phyloP scores from a whole-genome alignment of 768 basidiomycete species.

The Scleroderma bovista region DNA sequence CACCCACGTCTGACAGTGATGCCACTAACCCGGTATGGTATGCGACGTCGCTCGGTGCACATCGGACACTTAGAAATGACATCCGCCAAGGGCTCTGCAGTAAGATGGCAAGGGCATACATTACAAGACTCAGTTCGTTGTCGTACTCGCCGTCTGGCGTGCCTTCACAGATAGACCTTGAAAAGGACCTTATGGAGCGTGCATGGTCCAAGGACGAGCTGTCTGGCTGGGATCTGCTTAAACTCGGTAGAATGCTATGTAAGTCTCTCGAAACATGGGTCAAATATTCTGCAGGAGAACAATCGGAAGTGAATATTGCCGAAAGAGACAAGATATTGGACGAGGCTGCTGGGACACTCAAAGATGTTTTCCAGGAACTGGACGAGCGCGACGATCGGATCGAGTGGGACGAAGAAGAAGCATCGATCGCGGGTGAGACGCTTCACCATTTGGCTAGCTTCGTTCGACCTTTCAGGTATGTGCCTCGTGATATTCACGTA shows the following conservation, averaged over 20 bases:
- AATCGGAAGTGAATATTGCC: slow-evolving; percentile 21
- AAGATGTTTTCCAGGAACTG: slow-evolving; percentile 69
- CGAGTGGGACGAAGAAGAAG: slow-evolving; percentile 63
- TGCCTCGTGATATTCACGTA: background rate
- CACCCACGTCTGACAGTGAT: slow-evolving; percentile 28
- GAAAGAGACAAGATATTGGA: slow-evolving; percentile 55
- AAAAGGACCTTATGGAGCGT: slow-evolving; percentile 59
- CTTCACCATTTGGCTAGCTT: slow-evolving; percentile 55
- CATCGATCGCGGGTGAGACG: slow-evolving; percentile 56
- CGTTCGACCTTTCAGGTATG: slow-evolving; percentile 54
- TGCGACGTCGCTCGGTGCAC: slow-evolving; percentile 49
- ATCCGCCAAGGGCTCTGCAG: slow-evolving; percentile 57
- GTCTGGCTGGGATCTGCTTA: slow-evolving; percentile 61
- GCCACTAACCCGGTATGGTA: slow-evolving; percentile 21
- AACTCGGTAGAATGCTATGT: slow-evolving; percentile 49
- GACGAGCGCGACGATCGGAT: slow-evolving; percentile 57
- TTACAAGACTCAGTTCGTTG: slow-evolving; percentile 46
- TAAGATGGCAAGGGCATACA: slow-evolving; percentile 63
- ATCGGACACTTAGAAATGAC: slow-evolving; percentile 56
- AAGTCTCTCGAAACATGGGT: slow-evolving; percentile 61
- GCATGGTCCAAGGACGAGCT: slow-evolving; percentile 69
- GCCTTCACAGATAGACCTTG: slow-evolving; percentile 54
- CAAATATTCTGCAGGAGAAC: slow-evolving; percentile 23
- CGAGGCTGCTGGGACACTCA: slow-evolving; percentile 63
- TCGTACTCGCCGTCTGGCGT: slow-evolving; percentile 57